phyloP scores from a whole-genome alignment of 129 eudicot genomes.

The Ambrosia trifida region DNA sequence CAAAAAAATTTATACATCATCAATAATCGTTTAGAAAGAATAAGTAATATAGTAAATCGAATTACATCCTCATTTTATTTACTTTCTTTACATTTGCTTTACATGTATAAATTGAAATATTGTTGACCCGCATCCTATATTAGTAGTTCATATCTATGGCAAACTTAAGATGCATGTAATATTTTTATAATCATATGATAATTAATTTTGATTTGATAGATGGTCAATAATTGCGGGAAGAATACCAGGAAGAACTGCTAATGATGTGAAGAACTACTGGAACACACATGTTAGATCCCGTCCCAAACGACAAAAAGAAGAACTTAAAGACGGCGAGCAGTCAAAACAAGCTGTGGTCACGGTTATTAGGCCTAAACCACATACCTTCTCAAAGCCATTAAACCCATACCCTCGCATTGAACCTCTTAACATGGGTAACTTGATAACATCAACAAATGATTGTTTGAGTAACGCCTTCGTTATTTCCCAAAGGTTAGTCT shows the following conservation, averaged over 20 bases:
- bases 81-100: too few species aligned
- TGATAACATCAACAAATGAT: background rate
- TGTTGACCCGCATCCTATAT: too few species aligned
- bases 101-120: too few species aligned
- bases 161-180: too few species aligned
- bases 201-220: conserved; percentile 21
- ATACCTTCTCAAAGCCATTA: conserved; percentile 27
- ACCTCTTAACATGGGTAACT: background rate
- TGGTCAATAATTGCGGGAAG: conserved; percentile 76
- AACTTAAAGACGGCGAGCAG: conserved; percentile 14
- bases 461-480: background rate
- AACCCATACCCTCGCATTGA: background rate
- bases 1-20: too few species aligned
- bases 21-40: too few species aligned
- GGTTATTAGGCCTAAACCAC: conserved; percentile 42
- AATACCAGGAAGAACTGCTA: conserved; percentile 62
- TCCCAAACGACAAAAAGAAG: conserved; percentile 14
- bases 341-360: background rate
- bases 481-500: background rate
- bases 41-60: too few species aligned
- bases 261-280: conserved; percentile 66
- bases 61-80: too few species aligned
- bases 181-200: too few species aligned
- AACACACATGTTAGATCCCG: conserved; percentile 39
- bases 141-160: too few species aligned